Base-by-base conservation (phyloP, 352 stramenopile genomes). In the Aphanomyces cochlioides region DNA sequence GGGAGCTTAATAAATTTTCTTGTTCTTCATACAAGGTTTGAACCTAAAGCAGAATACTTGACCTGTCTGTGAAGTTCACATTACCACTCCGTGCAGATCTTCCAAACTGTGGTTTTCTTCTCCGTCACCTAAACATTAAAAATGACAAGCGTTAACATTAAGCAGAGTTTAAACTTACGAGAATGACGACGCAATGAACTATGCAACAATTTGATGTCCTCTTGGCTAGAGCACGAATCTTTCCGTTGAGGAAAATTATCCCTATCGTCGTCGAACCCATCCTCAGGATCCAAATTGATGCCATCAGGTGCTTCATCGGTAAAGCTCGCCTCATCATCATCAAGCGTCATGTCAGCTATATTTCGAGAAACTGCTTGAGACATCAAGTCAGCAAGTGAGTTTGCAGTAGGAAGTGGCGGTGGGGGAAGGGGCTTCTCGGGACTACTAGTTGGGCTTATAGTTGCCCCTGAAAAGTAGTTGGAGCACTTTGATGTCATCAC, bases 1-100 rank as follows among this genome's bases (percentile, higher is more conserved):
- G 97, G 17, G 92, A 77, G 64, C 98, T 98, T 48, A 99, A 77
- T 40, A 99, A 75, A 7, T 86, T 81, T 73, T 99, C 97, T 83
- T 99, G 96, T 66, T 98, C 89, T 78, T 98, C 96, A 66, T 98
- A 98, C 8, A 99, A 72, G 19, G 82, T 90, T 73, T 98, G 85
- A 1, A 98, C 89, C 73, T 90, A 66, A 19, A 73, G 34, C 28
- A 37, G 43, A 60, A 8, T 17, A 2, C 47, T 1, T 40, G 47
- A 53, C 2, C 40, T 6, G 21, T 47, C 54, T 48, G 47, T 34
- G 13, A 43, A 36, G 10, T 58, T 45, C 4, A 45, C 17, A 48
- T 60, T 69, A 92, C 85, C 74, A 91, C 82, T 67, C 84, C 87
- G 47, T 90, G 83, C 12, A 88, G 77, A 1, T 78, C 73, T 75